A percentile compares a stretch with the other conserved stretches of the same genome.
Conservation (phyloP, 1,139 yeast genomes). For the Suhomyces bribrorum region DNA sequence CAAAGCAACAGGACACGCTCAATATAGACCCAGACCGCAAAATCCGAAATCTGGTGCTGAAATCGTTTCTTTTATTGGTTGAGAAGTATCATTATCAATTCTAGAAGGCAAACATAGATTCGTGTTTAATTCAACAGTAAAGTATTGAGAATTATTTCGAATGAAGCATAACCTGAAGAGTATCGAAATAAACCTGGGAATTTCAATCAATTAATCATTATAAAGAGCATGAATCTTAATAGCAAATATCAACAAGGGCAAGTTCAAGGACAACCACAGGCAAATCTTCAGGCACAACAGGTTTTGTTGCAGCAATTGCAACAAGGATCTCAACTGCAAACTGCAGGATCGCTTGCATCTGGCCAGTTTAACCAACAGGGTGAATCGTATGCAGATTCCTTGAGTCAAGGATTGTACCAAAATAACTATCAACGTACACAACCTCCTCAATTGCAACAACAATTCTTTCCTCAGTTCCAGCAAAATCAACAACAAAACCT, state of each 20-base stretch:
- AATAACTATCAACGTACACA: conserved; percentile 32
- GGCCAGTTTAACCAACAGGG: conserved; percentile 26
- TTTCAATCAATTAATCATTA: conserved; percentile 3
- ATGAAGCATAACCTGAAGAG: conserved; percentile 9
- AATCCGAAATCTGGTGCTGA: conserved; percentile 3
- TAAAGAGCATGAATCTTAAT: conserved; percentile 27
- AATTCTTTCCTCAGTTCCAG: conserved; percentile 31
- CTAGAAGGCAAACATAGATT: conserved; percentile 8
- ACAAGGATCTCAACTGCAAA: conserved; percentile 30
- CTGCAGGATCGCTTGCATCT: conserved; percentile 17
- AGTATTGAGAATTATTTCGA: conserved; percentile 3
- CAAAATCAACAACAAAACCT: conserved; percentile 30
- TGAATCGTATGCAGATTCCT: conserved; percentile 27
- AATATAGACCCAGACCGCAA: background rate
- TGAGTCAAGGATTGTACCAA: conserved; percentile 40
- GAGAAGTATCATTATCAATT: background rate
- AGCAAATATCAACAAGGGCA: conserved; percentile 36
- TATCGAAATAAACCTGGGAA: conserved; percentile 7
- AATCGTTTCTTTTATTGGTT: conserved; percentile 2
- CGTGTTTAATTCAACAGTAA: conserved; percentile 2
- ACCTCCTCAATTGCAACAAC: conserved; percentile 26
- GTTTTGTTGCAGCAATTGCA: conserved; percentile 48
- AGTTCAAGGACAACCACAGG: conserved; percentile 30
- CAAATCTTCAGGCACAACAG: conserved; percentile 46
- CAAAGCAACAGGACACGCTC: background rate